Base-by-base conservation (phyloP, 108 stramenopile species). In the Nitzschia inconspicua region DNA sequence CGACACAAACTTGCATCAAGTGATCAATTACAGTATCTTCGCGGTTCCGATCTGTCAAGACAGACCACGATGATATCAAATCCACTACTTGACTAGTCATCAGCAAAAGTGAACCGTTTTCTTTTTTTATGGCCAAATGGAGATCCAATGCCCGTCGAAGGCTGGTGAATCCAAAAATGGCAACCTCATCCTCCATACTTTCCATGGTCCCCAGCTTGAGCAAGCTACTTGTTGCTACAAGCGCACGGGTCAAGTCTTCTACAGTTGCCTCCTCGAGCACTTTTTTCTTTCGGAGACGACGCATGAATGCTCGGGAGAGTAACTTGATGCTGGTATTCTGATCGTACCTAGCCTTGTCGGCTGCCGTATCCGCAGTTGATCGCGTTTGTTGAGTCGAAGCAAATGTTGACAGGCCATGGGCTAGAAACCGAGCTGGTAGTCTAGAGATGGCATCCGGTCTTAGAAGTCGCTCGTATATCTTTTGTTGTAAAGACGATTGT, bases 211-310 rank as follows among this genome's bases (percentile, higher is more conserved):
- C 49, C 6, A 34, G 43, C 8, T 62, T 26, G 18, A 53, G 28
- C 28, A 71, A 28, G 26, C 57, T 37, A 26, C 54, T 46, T 28
- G 58, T 53, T 3, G 63, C 63, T 31, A 46, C 47, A 16, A 72
- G 25, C 9, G 58, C 57, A 31, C 58, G 68, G 26, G 48, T 52
- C 37, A 72, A 36, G 44, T 65, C 63, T 34, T 44, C 28, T 11
- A 59, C 19, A 1, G 30, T 60, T 11, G 71, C 71, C 22, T 65
- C 55, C 43, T 53, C 31, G 32, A 31, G 25, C 1, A 72, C 57
- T 29, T 60, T 43, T 43, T 53, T 40, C 44, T 72, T 72, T 34
- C 71, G 56, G 25, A 64, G 25, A 28, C 71, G 39, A 52, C 71
- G 26, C 63, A 65, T 72, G 29, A 72, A 72, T 25, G 71, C 49